A percentile compares a stretch with the other conserved stretches of the same genome.
These are phyloP conservation scores for Meripilus lineatus DNA, from an alignment of 1,284 basidiomycete species.

Conservation along the genomic window DNA sequence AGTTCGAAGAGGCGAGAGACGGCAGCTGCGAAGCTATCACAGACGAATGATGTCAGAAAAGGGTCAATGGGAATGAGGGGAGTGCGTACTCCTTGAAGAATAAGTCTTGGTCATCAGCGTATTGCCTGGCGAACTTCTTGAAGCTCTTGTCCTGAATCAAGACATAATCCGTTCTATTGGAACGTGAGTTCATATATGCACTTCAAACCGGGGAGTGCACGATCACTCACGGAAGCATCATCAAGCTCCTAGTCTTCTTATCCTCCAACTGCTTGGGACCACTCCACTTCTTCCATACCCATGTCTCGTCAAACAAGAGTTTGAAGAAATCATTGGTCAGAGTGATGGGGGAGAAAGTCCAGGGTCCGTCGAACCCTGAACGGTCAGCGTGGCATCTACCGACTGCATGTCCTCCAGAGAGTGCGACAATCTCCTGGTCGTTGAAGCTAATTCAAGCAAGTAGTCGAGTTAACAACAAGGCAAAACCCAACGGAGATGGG, in stretches of 20 bases:
- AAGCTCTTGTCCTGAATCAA: slow-evolving; percentile 85
- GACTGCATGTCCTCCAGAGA: slow-evolving; percentile 91
- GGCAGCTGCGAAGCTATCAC: slow-evolving; percentile 72
- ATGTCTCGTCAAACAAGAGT: slow-evolving; percentile 86
- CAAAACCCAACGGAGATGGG: neutral
- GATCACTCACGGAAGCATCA: slow-evolving; percentile 87
- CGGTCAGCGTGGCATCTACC: slow-evolving; percentile 88
- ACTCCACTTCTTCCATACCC: slow-evolving; percentile 84
- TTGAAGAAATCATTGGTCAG: slow-evolving; percentile 91
- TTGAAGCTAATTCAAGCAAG: slow-evolving; percentile 56
- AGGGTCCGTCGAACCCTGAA: slow-evolving; percentile 87
- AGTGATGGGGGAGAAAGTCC: slow-evolving; percentile 86
- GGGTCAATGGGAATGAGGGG: slow-evolving; percentile 5
- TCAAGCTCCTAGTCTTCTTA: slow-evolving; percentile 82
- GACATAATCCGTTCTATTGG: slow-evolving; percentile 71
- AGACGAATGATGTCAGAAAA: slow-evolving; percentile 3
- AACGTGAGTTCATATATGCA: neutral
- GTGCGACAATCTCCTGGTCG: slow-evolving; percentile 95
- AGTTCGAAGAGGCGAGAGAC: slow-evolving; percentile 82
- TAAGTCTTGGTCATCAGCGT: slow-evolving; percentile 76
- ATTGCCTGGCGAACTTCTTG: slow-evolving; percentile 80
- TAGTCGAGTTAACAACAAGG: neutral
- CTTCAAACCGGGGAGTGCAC: slow-evolving; percentile 1
- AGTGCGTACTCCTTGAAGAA: slow-evolving; percentile 85
- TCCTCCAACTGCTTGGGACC: slow-evolving; percentile 95